Evolutionary conservation across 441 rosid genomes (phyloP).

Genomic region (Jatropha multifida): DNA sequence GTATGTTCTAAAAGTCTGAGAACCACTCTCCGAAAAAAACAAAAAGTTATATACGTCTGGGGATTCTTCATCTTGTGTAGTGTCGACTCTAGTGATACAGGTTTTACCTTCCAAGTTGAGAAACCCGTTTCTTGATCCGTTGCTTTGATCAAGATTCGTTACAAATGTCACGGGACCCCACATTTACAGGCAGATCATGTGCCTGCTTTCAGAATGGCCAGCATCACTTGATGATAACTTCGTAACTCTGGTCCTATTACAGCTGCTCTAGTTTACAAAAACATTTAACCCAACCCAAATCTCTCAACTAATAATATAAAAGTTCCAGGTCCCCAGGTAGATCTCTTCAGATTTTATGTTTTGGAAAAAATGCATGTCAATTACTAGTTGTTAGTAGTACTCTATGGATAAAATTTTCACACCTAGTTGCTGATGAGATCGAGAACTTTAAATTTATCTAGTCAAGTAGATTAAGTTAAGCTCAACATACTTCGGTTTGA

Average conservation of each 20-base stretch:
- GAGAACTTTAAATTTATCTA: too few species aligned
- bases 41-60: background rate
- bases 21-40: conserved; percentile 13
- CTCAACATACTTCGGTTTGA: too few species aligned
- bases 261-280: background rate
- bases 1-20: conserved; percentile 1
- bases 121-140: background rate
- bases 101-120: conserved; percentile 3
- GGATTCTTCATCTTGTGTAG: background rate
- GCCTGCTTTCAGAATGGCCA: conserved; percentile 35
- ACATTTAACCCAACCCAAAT: background rate
- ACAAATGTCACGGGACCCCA: conserved; percentile 26
- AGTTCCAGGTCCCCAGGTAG: background rate
- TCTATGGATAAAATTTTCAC: too few species aligned
- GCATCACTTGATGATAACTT: background rate
- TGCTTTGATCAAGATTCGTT: conserved; percentile 4
- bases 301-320: background rate
- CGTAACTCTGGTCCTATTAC: background rate
- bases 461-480: too few species aligned
- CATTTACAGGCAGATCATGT: conserved; percentile 29
- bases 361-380: too few species aligned
- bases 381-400: too few species aligned
- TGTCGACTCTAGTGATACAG: background rate
- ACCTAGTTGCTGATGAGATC: too few species aligned
- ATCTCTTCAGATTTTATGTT: background rate